Evolutionary conservation across 768 basidiomycete species (phyloP).

Genomic region (Russula emetica): DNA sequence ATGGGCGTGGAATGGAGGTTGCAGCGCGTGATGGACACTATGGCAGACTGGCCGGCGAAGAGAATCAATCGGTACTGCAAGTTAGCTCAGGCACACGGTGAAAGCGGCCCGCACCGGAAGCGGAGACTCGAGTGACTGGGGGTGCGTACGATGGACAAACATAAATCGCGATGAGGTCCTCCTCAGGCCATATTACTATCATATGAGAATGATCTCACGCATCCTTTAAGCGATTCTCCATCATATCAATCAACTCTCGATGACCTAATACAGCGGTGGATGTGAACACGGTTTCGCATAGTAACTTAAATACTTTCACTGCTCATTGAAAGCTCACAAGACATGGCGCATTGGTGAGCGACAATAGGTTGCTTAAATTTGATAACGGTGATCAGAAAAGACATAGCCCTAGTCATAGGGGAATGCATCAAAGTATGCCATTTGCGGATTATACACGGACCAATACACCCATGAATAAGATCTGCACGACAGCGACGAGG

Average conservation of each 20-base stretch:
- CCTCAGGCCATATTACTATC: background rate
- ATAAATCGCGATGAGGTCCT: too few species aligned
- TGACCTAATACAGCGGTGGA: too few species aligned
- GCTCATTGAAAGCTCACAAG: background rate
- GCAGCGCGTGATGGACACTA: too few species aligned
- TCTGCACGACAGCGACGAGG: constrained; percentile 74
- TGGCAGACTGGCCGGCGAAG: too few species aligned
- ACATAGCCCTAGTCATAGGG: background rate
- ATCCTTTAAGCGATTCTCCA: too few species aligned
- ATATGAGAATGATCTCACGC: background rate
- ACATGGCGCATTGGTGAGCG: background rate
- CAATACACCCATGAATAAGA: constrained; percentile 81
- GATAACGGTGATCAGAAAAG: constrained; percentile 1
- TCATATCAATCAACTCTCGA: background rate
- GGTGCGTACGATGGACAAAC: too few species aligned
- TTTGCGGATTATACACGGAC: constrained; percentile 50
- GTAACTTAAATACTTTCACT: background rate
- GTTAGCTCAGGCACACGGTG: too few species aligned
- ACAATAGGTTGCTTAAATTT: background rate
- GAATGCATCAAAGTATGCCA: constrained; percentile 8
- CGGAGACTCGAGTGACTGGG: too few species aligned
- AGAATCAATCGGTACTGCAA: too few species aligned
- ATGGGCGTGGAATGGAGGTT: too few species aligned
- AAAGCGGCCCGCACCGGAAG: too few species aligned
- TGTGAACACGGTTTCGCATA: background rate